Evolutionary conservation across 1,139 yeast genomes (phyloP).

Genomic region (Zygosaccharomyces sapae): DNA sequence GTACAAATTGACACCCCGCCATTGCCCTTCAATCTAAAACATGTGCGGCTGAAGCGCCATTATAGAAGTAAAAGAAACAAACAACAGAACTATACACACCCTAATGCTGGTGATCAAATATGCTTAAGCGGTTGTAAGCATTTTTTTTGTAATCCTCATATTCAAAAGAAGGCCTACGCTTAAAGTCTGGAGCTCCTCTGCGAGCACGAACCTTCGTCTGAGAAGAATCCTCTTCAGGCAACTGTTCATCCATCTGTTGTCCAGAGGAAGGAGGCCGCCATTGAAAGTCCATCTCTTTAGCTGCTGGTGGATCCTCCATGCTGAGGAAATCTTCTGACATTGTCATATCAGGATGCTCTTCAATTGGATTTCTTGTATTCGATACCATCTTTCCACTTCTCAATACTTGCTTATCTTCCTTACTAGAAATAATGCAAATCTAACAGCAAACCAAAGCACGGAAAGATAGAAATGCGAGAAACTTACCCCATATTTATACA

Average conservation of each 20-base stretch:
- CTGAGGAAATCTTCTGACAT: conserved; percentile 28
- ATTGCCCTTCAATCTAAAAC: neutral
- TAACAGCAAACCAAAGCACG: neutral
- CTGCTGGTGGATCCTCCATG: conserved; percentile 28
- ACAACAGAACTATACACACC: neutral
- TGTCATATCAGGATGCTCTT: conserved; percentile 6
- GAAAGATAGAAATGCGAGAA: neutral
- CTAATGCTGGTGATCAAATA: conserved; percentile 18
- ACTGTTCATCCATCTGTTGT: neutral
- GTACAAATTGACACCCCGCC: conserved; percentile 3
- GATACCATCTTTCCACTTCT: neutral
- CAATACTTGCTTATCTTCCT: neutral
- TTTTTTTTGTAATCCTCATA: conserved; percentile 35
- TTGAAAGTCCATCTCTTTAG: conserved; percentile 20
- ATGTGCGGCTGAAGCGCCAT: neutral
- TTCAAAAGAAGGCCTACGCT: conserved; percentile 26
- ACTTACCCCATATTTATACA: neutral
- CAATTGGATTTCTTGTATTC: conserved; percentile 3
- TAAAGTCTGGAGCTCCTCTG: conserved; percentile 4
- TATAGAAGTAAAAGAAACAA: neutral
- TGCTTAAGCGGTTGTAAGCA: conserved; percentile 25
- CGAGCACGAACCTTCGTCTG: neutral
- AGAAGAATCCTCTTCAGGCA: neutral
- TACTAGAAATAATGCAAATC: neutral
- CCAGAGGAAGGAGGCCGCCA: neutral